Base-by-base conservation (phyloP, 306 rosid species). In the Dicorynia guianensis region DNA sequence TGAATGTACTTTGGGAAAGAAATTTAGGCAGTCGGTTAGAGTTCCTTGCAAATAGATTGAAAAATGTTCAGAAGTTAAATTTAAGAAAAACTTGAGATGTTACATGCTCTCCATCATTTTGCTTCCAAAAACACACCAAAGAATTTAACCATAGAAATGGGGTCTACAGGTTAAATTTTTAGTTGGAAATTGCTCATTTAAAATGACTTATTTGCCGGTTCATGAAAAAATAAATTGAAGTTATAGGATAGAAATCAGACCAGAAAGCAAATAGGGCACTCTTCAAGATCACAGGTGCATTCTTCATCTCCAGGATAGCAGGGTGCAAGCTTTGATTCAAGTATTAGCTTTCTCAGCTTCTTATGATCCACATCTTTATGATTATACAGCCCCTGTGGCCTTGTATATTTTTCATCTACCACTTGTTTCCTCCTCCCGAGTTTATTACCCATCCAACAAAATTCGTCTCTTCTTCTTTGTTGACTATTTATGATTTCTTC, bases 191-290 rank as follows among this genome's bases (percentile, higher is more conserved):
- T n/a, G 5, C 62, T 2, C 18, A 69, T 59, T 58, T 60, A 34
- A 79, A 79, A 59, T 49, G 40, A 78, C 44, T 52, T 14, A 47
- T 68, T 47, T 50, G 53, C 42, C 58, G 20, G 47, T 49, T 60
- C 64, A 39, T 72, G 7, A 17, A 76, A 77, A 79, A 39, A 43
- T 48, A 63, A 10, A 56, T 17, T 18, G 10, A 38, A 73, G 12
- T 49, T 13, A 72, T 42, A 67, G 10, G 36, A 75, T 52, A 46
- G 77, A 67, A 81, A 80, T 63, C 91, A 71, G 19, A 96, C 99
- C 97, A 92, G 89, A 86, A 90, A 96, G 88, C 99, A 96, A 77
- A 96, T 96, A 14, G 99, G 99, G 82, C 99, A 96, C 83, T 96
- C 99, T 87, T 92, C 99, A 15, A 84, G 93, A 80, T 96, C 92